Evolutionary conservation across 176 grass and related monocot species (phyloP), one percentile per base, ranked within the genome.

Genomic region (Ensete glaucum): DNA sequence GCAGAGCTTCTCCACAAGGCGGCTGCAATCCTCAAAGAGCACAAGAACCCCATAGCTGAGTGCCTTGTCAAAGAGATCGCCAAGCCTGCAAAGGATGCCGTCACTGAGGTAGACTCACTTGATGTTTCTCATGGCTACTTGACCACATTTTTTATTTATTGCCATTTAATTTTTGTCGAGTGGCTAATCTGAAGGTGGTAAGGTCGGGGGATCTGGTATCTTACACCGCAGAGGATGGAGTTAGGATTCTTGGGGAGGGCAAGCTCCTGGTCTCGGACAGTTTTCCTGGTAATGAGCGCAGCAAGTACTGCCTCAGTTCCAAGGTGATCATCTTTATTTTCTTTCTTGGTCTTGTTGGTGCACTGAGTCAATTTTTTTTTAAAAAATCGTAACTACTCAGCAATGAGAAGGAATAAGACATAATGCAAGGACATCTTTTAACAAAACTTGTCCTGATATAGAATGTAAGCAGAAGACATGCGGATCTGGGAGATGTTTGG

Each of bases 61-160:
- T 94, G 95, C 73, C 90, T 98, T 2, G 84, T 98, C 62, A 98
- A 98, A 80, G 95, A 98, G 88, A 98, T 98, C 1, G 95, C 95
- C 75, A 98, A 98, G 80, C 95, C 95, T 1, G 90, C 90, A 54
- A 98, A 93, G 71, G 95, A 98, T 80, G 95, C 95, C n/a, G 79
- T 98, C 26, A 83, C 88, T 73, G 95, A 98, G 86, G 95, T 93
- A 34, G 63, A 15, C n/a, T 66, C 65, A 34, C 9, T 55, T 0
- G 14, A 25, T 17, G 50, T 51, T 82, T 14, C 26, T 60, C 25
- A 26, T 64, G 25, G 13, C 65, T 67, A 67, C 26, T 67, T 67
- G 16, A 57, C 10, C 16, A 57, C 16, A 2, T 71, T 3, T 53
- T 53, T 12, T 72, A 7, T 24, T 53, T 23, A n/a, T 22, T 24